Evolutionary conservation across 225 moss, liverwort and hornwort genomes (phyloP).

Genomic region (Pseudoscleropodium purum): DNA sequence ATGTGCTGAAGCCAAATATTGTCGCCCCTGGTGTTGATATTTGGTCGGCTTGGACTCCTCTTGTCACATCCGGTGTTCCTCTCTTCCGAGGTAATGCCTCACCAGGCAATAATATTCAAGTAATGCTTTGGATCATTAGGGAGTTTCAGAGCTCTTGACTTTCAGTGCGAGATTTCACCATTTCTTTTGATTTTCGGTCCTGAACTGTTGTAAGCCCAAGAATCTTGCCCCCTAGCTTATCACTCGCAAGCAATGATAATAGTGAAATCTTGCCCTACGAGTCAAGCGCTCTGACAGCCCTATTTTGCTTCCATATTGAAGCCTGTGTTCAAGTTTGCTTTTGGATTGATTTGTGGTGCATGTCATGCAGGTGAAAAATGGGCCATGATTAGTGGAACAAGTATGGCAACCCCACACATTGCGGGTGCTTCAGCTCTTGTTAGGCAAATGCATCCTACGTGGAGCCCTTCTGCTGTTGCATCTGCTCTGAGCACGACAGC

Average conservation of each 20-base stretch:
- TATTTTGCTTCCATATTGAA: not conserved
- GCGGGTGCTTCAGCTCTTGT: constrained; percentile 63
- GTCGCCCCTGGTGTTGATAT: constrained; percentile 47
- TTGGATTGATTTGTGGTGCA: not conserved
- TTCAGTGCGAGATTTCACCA: not conserved
- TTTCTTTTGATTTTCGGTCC: not conserved
- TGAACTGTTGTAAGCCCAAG: not conserved
- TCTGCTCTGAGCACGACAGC: constrained; percentile 51
- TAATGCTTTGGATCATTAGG: not conserved
- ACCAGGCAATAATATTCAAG: not conserved
- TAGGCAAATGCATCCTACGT: constrained; percentile 39
- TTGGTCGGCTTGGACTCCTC: constrained; percentile 41
- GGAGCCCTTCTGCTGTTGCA: constrained; percentile 65
- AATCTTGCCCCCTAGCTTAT: not conserved
- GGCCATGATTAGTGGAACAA: constrained; percentile 65
- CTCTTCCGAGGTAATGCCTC: constrained; percentile 18
- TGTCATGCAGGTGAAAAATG: constrained; percentile 35
- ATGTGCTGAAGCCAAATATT: constrained; percentile 44
- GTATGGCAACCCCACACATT: constrained; percentile 84
- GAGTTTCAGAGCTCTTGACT: not conserved
- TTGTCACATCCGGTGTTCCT: not conserved
- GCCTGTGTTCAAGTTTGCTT: not conserved
- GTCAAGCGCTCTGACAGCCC: not conserved
- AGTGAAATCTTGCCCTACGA: not conserved
- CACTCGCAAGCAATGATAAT: not conserved